Evolutionary conservation across 23 red algal genomes (phyloP).

Genomic region (Agarophyton chilense): DNA sequence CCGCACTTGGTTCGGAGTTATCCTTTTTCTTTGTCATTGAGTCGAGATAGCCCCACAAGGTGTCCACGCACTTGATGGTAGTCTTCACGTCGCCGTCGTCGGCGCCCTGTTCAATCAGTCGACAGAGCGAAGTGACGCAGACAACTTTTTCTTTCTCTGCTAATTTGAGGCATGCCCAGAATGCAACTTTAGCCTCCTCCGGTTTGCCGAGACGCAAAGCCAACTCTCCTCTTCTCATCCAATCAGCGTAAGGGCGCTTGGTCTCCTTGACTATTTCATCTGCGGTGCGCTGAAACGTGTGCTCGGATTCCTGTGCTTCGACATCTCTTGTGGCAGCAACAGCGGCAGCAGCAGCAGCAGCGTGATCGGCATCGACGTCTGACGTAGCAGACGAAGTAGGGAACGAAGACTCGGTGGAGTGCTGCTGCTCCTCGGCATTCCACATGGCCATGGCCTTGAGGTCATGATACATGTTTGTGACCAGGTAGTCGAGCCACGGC

Average conservation of each 20-base stretch:
- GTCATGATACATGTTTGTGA: slow-evolving; percentile 95
- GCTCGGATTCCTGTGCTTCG: slow-evolving; percentile 1
- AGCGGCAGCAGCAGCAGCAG: too few species aligned
- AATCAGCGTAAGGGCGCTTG: slow-evolving; percentile 82
- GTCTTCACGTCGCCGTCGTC: slow-evolving; percentile 68
- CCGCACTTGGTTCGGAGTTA: slow-evolving; percentile 40
- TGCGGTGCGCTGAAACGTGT: slow-evolving; percentile 38
- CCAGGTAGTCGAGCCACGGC: slow-evolving; percentile 93
- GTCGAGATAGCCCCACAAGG: slow-evolving; percentile 57
- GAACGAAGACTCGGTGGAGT: slow-evolving; percentile 32
- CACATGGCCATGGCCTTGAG: slow-evolving; percentile 84
- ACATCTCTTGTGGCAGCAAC: slow-evolving; percentile 9
- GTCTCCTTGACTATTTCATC: slow-evolving; percentile 77
- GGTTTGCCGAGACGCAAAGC: slow-evolving; percentile 61
- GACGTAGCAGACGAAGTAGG: slow-evolving; percentile 20
- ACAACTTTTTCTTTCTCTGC: slow-evolving; percentile 67
- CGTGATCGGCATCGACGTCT: slow-evolving; percentile 14
- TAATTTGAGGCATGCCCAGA: slow-evolving; percentile 65
- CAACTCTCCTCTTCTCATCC: slow-evolving; percentile 88
- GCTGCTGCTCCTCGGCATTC: slow-evolving; percentile 84
- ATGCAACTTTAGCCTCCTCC: slow-evolving; percentile 78
- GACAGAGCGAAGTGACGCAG: slow-evolving; percentile 56
- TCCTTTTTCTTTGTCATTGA: slow-evolving; percentile 21
- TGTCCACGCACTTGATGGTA: slow-evolving; percentile 58
- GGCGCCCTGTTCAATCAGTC: slow-evolving; percentile 57